Evolutionary conservation across 306 rosid species (phyloP).

Genomic region (Rosa persica): DNA sequence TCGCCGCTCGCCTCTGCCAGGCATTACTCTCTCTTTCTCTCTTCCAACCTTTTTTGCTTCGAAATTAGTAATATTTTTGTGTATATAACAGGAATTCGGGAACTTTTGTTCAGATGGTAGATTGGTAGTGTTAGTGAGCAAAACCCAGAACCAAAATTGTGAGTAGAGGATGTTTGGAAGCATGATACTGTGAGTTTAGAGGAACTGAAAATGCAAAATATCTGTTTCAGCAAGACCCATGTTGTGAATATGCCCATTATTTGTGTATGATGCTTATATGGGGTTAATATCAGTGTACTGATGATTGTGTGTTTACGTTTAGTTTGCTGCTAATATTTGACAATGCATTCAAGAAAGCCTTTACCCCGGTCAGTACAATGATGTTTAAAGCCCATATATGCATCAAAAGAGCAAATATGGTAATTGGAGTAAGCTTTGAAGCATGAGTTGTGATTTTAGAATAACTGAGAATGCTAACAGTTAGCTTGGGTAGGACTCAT

Average conservation of each 20-base stretch:
- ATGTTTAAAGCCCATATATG: not conserved
- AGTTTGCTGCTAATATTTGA: not conserved
- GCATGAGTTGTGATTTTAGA: not conserved
- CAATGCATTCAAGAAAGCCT: not conserved
- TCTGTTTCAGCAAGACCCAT: not conserved
- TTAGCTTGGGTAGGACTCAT: not conserved
- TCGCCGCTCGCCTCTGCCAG: conserved; percentile 92
- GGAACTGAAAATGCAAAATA: not conserved
- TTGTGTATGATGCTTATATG: not conserved
- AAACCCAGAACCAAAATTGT: conserved; percentile 2
- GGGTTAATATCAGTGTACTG: not conserved
- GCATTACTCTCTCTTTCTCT: conserved; percentile 30
- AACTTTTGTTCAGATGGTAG: not conserved
- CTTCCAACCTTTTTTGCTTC: not conserved
- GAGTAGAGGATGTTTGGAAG: too few species aligned
- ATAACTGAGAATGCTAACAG: not conserved
- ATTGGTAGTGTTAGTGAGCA: conserved; percentile 2
- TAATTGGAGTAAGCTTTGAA: not conserved
- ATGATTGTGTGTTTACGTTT: not conserved
- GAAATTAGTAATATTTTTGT: not conserved
- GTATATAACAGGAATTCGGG: not conserved
- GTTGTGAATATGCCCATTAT: not conserved
- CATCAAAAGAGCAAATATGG: not conserved
- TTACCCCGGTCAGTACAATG: not conserved
- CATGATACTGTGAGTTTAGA: too few species aligned